phyloP scores from a whole-genome alignment of 2,329 filamentous ascomycete genomes.

The Curvularia sp. region DNA sequence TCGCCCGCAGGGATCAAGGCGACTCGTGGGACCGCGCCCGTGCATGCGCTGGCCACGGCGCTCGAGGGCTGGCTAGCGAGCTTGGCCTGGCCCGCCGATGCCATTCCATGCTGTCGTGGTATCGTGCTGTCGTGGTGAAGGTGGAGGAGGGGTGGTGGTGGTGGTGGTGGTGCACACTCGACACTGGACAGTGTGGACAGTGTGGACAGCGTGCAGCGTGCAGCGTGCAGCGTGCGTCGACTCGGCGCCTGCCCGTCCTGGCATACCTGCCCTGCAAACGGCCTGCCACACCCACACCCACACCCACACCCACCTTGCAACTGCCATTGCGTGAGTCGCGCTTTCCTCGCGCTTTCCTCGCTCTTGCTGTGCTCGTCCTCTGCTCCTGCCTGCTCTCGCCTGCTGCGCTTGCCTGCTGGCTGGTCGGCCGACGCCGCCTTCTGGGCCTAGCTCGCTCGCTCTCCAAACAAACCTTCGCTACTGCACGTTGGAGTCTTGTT shows the following conservation, averaged over 20 bases:
- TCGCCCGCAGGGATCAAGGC: conserved; percentile 23
- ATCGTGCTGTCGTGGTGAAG: neutral
- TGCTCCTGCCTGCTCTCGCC: neutral
- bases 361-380: neutral
- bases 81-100: conserved; percentile 12
- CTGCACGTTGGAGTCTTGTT: neutral
- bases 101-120: neutral
- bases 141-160: neutral
- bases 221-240: too few relatives aligned
- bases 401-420: neutral
- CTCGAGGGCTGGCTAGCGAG: conserved; percentile 17
- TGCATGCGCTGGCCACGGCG: conserved; percentile 24
- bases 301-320: too few relatives aligned
- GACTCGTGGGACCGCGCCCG: conserved; percentile 31
- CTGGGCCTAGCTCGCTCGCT: conserved; percentile 20
- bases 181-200: too few relatives aligned
- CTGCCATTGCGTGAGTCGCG: conserved; percentile 3
- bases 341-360: conserved; percentile 9
- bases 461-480: neutral
- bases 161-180: neutral
- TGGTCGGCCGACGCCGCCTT: conserved; percentile 1
- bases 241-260: too few relatives aligned
- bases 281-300: too few relatives aligned
- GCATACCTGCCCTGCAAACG: conserved; percentile 1
- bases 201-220: neutral